Base-by-base conservation (phyloP, 169 alveolate species). In the Babesia bigemina region DNA sequence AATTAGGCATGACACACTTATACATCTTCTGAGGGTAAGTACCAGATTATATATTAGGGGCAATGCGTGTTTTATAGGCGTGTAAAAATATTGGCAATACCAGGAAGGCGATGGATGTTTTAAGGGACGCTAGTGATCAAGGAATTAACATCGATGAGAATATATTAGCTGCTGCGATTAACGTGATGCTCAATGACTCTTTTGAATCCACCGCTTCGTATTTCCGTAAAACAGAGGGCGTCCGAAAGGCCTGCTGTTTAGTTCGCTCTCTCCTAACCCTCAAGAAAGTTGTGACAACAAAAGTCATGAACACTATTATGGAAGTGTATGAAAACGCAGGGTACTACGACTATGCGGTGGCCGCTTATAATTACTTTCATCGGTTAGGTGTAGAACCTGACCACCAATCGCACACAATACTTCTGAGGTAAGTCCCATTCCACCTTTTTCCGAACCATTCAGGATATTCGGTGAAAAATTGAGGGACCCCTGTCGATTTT, bases 311-410 rank as follows among this genome's bases (percentile, higher is more conserved):
- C 58, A 89, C 92, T 24, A 72, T 93, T n/a, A 59, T 93, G n/a
- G 58, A 63, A 22, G 84, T 93, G 22, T 93, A 93, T 63, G 91
- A 87, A 24, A 75, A 67, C 17, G 93, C 92, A 6, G 91, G 91
- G 10, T 93, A 87, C 53, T 66, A 90, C 36, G 94, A 90, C 55
- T 90, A 91, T 48, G 94, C 95, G 0, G 48, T 93, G 47, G 94
- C 91, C 55, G 87, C 92, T 90, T 85, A 92, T 11, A 83, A 84
- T 21, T 88, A 90, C 66, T 92, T 72, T 66, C 56, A 86, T 10
- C 59, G 48, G n/a, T 88, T 93, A 42, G 71, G 76, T 11, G 86
- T 76, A 19, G 16, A 45, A 29, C 91, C 92, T 13, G 75, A 83
- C 33, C 24, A 36, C 28, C 39, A 48, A 45, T 77, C 91, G 24